Base-by-base conservation (phyloP, 805 yeast genomes). In the Yamadazyma scolyti region DNA sequence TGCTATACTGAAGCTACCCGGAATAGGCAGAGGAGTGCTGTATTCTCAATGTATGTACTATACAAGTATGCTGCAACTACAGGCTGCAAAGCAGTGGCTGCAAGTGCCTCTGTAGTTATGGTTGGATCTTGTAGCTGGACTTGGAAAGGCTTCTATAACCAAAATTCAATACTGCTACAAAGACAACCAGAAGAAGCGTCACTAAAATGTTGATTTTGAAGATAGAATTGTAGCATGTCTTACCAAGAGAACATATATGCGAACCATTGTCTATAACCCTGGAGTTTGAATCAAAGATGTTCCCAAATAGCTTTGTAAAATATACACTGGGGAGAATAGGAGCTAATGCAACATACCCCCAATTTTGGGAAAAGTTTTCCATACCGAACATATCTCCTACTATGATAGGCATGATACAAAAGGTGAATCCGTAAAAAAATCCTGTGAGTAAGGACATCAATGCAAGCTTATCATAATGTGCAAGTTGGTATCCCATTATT, bases 321-420 rank as follows among this genome's bases (percentile, higher is more conserved):
- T 71, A 56, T 40, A 73, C 72, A 23, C 81, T 72, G 1, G 83
- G 76, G 0, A 78, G 40, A 10, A 80, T 70, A 1, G 93, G 89
- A 0, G 88, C 75, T 31, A 80, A 47, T 8, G 79, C 77, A 14
- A 81, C 68, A 20, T 78, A 49, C 0, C 94, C 94, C 85, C 88
- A 83, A 46, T 81, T 81, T 42, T 72, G 76, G 6, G 84, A 73
- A 45, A 82, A 81, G 31, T 72, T 65, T 11, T 62, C 62, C 61
- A 84, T 72, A 2, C 93, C 93, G 57, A 82, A 83, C 7, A 70
- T 55, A 42, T 84, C 90, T 11, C 86, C 73, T n/a, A 81, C 70
- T 13, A 84, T 73, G n/a, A 83, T 76, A 4, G 94, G 93, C 55
- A 75, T 71, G 6, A 81, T 66, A 29, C 89, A 82, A 57, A 81